Evolutionary conservation across 352 stramenopile species (phyloP), one percentile per base, ranked within the genome.

Genomic region (Pythium sukuiense): DNA sequence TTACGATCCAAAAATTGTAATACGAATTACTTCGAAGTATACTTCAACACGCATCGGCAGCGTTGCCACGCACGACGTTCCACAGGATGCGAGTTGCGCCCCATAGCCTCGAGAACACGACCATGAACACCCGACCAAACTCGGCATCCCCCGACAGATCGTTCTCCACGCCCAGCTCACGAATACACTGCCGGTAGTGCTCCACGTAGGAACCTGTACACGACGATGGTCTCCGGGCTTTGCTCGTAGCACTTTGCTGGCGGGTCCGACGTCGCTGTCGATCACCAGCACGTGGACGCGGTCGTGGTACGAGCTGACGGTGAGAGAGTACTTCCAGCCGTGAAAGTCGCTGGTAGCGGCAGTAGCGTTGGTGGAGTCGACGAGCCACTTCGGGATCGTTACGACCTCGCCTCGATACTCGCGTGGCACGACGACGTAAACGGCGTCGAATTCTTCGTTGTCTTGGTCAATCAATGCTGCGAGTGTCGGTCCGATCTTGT

Each of bases 171-270:
- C 79, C 79, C 1, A 87, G 49, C 37, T 85, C 74, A 0, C 70
- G 70, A 37, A 87, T 87, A 50, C 79, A 85, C 48, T 85, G 68
- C 57, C 85, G 79, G 29, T 87, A 87, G 61, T 87, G 74, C 63
- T 84, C 76, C 24, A 87, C 79, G 37, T 87, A n/a, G n/a, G n/a
- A n/a, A n/a, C n/a, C 79, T 76, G 35, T 87, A 87, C 6, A 87
- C 76, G 59, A 87, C 81, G n/a, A 87, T 72, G 1, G 79, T 85
- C n/a, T 87, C 74, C 3, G 76, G 70, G 24, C 85, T 76, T 27
- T 81, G 74, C 59, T 87, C 79, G 11, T 12, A 85, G 73, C 37
- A 85, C 69, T 69, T 87, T 88, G 45, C 75, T 85, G 3, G 75
- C 75, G 0, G 79, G 79, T 2, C 79, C 79, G 69, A 83, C 81